Evolutionary conservation across 2,329 filamentous ascomycete species (phyloP).

Genomic region (Clarireedia paspali): DNA sequence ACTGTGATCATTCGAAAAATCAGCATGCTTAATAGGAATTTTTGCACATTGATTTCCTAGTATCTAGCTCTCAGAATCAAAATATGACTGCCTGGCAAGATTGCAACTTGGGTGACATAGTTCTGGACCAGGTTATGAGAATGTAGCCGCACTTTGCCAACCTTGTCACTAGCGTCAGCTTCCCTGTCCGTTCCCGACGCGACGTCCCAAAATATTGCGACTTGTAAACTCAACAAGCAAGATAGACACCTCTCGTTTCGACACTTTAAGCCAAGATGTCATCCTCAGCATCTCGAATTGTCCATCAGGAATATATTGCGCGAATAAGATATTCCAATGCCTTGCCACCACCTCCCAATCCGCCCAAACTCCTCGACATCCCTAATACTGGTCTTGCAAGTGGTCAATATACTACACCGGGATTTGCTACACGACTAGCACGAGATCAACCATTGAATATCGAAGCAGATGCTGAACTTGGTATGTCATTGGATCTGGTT

Average conservation of each 20-base stretch:
- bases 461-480: slow-evolving; percentile 93
- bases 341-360: slow-evolving; percentile 85
- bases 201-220: slow-evolving; percentile 5
- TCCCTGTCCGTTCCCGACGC: slow-evolving; percentile 7
- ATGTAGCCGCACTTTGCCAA: slow-evolving; percentile 1
- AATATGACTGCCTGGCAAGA: too few relatives aligned
- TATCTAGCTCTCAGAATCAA: too few relatives aligned
- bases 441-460: slow-evolving; percentile 92
- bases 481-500: slow-evolving; percentile 93
- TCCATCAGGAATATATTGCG: slow-evolving; percentile 95
- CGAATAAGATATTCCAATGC: slow-evolving; percentile 94
- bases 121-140: not conserved
- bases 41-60: too few relatives aligned
- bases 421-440: slow-evolving; percentile 81
- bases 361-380: slow-evolving; percentile 94
- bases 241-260: not conserved
- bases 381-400: slow-evolving; percentile 84
- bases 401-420: slow-evolving; percentile 82
- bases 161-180: slow-evolving; percentile 9
- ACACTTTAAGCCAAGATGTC: slow-evolving; percentile 17
- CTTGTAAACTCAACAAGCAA: not conserved
- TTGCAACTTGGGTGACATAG: too few relatives aligned
- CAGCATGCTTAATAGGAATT: too few relatives aligned
- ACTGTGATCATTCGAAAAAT: too few relatives aligned
- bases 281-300: slow-evolving; percentile 33